Percentiles rank a stretch among this genome's conserved stretches.
Evolutionary conservation across 208 protist species (phyloP).

Genomic region (Jaenimonas drosophilae): DNA sequence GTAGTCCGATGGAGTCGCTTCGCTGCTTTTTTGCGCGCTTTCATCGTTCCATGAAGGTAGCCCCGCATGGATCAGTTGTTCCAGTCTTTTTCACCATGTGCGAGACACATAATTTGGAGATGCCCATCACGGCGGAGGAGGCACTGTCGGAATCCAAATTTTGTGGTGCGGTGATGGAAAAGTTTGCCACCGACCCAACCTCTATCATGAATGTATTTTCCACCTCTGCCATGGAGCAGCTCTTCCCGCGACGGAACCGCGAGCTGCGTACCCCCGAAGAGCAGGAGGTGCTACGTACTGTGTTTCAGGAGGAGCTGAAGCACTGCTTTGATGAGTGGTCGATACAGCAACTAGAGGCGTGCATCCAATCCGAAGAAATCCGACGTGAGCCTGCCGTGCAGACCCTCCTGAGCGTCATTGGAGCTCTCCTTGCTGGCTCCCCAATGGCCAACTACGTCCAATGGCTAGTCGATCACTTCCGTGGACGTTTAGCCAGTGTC

Average conservation of each 20-base stretch:
- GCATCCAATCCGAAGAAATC: slow-evolving; percentile 10
- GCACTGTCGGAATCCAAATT: no score
- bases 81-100: no score
- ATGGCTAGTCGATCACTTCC: slow-evolving; percentile 47
- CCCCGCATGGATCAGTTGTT: no score
- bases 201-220: no score
- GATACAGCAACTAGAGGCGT: slow-evolving; percentile 19
- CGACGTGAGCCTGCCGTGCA: slow-evolving; percentile 3
- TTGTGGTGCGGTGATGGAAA: no score
- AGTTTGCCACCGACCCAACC: no score
- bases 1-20: no score
- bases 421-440: slow-evolving; percentile 31
- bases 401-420: slow-evolving; percentile 30
- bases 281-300: slow-evolving; percentile 1
- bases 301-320: slow-evolving; percentile 12
- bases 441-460: slow-evolving; percentile 16
- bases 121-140: no score
- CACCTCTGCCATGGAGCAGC: no score
- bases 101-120: no score
- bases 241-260: slow-evolving; percentile 9
- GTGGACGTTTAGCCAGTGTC: slow-evolving; percentile 24
- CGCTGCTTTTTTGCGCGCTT: no score
- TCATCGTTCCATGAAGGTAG: no score
- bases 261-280: slow-evolving; percentile 4
- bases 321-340: slow-evolving; percentile 25